Conservation (phyloP, 495 filamentous ascomycete species). For the Aspergillus leporis region DNA sequence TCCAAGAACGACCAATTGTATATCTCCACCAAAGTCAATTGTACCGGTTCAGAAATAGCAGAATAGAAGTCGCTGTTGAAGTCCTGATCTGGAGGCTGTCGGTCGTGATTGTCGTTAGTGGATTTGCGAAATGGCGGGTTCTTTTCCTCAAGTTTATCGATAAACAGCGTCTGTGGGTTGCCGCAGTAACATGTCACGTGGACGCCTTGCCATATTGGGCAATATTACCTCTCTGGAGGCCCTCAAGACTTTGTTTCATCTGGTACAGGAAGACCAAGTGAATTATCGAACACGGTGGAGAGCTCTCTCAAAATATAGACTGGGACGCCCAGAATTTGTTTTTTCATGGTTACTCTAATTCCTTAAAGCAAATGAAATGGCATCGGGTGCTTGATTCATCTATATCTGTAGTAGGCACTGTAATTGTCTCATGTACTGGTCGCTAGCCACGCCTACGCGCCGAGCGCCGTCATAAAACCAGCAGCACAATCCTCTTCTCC, state of each 20-base stretch:
- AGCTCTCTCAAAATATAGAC: too few relatives aligned
- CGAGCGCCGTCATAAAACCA: not conserved
- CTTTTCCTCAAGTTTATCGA: slow-evolving; percentile 38
- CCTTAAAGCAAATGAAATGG: too few relatives aligned
- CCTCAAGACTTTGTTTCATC: not conserved
- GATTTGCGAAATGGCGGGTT: slow-evolving; percentile 13
- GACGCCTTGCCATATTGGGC: slow-evolving; percentile 2
- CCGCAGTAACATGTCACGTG: slow-evolving; percentile 37
- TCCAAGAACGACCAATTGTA: not conserved
- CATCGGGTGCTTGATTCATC: too few relatives aligned
- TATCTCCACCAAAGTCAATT: not conserved
- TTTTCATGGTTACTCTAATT: too few relatives aligned
- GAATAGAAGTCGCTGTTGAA: not conserved
- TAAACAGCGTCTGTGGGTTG: slow-evolving; percentile 45
- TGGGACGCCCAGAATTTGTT: too few relatives aligned
- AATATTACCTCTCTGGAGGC: slow-evolving; percentile 9
- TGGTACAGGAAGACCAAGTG: too few relatives aligned
- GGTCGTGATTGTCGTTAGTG: slow-evolving; percentile 14
- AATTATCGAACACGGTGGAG: too few relatives aligned
- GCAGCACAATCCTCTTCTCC: not conserved
- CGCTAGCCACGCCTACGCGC: slow-evolving; percentile 1
- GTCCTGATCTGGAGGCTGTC: slow-evolving; percentile 3
- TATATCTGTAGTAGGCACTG: too few relatives aligned
- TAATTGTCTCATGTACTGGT: too few relatives aligned
- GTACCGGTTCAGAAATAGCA: not conserved